Conservation (phyloP, 441 rosid species). For the Populus hybrid region DNA sequence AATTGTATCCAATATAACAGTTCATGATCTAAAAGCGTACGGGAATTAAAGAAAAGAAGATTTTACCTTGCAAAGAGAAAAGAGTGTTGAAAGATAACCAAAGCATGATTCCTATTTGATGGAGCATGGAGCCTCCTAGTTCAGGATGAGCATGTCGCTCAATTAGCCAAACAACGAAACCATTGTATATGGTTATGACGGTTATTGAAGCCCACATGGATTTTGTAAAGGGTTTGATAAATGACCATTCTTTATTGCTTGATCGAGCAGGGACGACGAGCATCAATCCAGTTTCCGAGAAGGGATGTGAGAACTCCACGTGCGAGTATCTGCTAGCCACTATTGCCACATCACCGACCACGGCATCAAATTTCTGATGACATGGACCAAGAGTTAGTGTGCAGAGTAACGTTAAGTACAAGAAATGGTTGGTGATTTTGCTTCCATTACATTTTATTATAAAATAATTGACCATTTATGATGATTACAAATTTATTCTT, state of each 20-base stretch:
- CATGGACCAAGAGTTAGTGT: background rate
- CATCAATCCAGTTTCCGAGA: conserved; percentile 22
- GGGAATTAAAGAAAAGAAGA: background rate
- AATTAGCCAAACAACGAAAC: conserved; percentile 34
- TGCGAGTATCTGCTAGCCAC: conserved; percentile 6
- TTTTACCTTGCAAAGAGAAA: conserved; percentile 24
- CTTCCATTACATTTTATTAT: background rate
- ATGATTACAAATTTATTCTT: too few species aligned
- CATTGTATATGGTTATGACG: conserved; percentile 25
- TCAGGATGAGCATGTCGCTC: conserved; percentile 18
- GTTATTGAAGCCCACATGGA: conserved; percentile 27
- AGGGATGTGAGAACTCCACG: conserved; percentile 28
- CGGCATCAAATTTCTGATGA: conserved; percentile 18
- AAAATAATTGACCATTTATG: too few species aligned
- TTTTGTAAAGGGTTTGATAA: conserved; percentile 33
- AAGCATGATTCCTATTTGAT: conserved; percentile 27
- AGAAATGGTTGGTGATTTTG: background rate
- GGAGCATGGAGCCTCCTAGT: conserved; percentile 5
- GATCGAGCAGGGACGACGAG: conserved; percentile 17
- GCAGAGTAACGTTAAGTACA: background rate
- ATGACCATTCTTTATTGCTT: conserved; percentile 21
- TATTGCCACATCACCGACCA: conserved; percentile 23
- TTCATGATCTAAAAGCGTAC: background rate
- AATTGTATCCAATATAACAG: background rate
- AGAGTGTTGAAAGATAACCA: conserved; percentile 27